These are phyloP conservation scores for Rhodosporidiobolus sp. DNA, from an alignment of 768 basidiomycete genomes.

Conservation along the genomic window DNA sequence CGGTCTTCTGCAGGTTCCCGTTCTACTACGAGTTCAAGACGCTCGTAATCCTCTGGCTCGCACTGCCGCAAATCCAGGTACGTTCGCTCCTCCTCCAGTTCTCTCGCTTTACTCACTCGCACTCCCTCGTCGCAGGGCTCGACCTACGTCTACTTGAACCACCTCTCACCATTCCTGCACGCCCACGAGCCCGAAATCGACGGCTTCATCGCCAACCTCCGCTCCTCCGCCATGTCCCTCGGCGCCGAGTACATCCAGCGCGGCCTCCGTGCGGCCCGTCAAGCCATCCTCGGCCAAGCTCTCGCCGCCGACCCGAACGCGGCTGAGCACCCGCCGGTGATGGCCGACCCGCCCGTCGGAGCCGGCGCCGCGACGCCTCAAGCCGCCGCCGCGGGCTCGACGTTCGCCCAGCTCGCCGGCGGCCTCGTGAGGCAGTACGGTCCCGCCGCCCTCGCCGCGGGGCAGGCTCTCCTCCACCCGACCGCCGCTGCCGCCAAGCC, in stretches of 20 bases:
- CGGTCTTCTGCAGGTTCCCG: conserved; percentile 48
- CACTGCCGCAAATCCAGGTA: conserved; percentile 52
- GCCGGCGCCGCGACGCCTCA: background rate
- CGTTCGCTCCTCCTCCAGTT: no score
- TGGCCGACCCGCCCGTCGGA: background rate
- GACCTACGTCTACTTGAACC: conserved; percentile 49
- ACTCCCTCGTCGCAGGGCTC: conserved; percentile 47
- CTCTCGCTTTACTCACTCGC: background rate
- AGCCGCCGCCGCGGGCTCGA: background rate
- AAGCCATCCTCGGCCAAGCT: background rate
- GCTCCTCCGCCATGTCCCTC: background rate
- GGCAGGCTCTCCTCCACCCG: conserved; percentile 18
- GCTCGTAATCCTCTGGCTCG: conserved; percentile 50
- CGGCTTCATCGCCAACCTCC: conserved; percentile 46
- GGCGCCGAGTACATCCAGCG: conserved; percentile 36
- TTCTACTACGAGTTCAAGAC: conserved; percentile 53
- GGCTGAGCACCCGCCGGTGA: background rate
- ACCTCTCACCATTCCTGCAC: conserved; percentile 51
- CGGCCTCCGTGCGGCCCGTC: background rate
- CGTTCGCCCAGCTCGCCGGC: conserved; percentile 4
- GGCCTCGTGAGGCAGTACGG: conserved; percentile 21
- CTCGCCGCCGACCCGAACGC: background rate
- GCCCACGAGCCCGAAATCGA: conserved; percentile 53
- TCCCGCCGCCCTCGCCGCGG: conserved; percentile 32
- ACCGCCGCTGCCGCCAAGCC: background rate